These are phyloP conservation scores for Pyrenula aspistea DNA, from an alignment of 495 filamentous ascomycete species.

Conservation along the genomic window DNA sequence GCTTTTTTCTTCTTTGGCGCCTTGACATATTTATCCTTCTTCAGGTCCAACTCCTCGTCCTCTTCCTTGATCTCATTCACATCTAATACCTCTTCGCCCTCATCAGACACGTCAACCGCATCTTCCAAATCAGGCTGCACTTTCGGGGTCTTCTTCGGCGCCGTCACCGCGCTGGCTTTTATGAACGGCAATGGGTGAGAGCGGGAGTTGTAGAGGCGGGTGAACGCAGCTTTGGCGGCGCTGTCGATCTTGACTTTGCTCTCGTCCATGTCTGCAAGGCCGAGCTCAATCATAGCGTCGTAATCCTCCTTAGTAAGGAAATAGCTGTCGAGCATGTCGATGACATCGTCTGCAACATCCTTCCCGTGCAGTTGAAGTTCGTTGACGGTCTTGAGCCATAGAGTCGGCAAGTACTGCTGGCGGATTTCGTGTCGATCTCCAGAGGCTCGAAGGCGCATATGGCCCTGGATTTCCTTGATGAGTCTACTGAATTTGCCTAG, in stretches of 20 bases:
- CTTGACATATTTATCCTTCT: conserved; percentile 95
- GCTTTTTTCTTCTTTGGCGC: conserved; percentile 57
- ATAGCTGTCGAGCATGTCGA: conserved; percentile 93
- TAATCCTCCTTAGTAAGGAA: conserved; percentile 94
- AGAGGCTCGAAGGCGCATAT: conserved; percentile 85
- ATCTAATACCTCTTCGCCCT: conserved; percentile 47
- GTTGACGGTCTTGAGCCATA: conserved; percentile 76
- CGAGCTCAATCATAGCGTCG: conserved; percentile 84
- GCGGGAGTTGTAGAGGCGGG: conserved; percentile 73
- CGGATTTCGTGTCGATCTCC: conserved; percentile 92
- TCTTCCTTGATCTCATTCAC: conserved; percentile 48
- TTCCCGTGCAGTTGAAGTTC: conserved; percentile 61
- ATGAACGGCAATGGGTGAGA: conserved; percentile 93
- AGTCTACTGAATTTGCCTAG: conserved; percentile 68
- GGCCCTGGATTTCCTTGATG: conserved; percentile 89
- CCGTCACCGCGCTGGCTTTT: conserved; percentile 69
- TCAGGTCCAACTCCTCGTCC: conserved; percentile 61
- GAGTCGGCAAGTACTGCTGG: conserved; percentile 80
- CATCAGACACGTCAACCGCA: conserved; percentile 86
- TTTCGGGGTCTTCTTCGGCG: conserved; percentile 55
- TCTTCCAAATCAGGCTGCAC: conserved; percentile 92
- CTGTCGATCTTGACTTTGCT: conserved; percentile 64
- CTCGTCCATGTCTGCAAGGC: conserved; percentile 71
- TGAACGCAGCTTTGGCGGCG: conserved; percentile 81
- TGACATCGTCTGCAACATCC: conserved; percentile 58